Base-by-base conservation (phyloP, 768 basidiomycete species). In the Tricholoma furcatifolium region DNA sequence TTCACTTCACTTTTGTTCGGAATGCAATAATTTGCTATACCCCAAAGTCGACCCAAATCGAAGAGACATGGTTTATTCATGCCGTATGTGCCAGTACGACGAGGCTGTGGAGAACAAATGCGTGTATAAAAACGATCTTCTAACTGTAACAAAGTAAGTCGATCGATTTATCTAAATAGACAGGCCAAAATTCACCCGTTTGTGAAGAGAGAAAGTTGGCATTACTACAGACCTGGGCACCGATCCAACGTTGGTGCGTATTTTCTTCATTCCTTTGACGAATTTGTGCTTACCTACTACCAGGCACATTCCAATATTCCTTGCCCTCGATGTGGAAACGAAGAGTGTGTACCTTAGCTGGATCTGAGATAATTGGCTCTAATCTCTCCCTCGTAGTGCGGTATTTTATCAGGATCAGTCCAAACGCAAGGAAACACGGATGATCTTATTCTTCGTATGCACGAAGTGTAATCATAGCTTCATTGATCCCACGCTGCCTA, bases 331-430 rank as follows among this genome's bases (percentile, higher is more conserved):
- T 98, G 94, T 61, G 84, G 85, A 34, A 75, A 89, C 57, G 83
- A 89, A 61, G 91, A 93, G 92, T 93, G 65, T 60, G 88, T 45
- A 17, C 7, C 34, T 36, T 34, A 38, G 50, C 23, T 6, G 34
- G 21, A 24, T 38, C 15, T 27, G 18, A 42, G 35, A 32, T 46
- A 32, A 15, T 17, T n/a, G 39, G 27, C 36, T 43, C 36, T 42
- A 32, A 38, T 47, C 35, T 53, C 43, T 23, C 48, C 51, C 51
- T 17, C 56, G n/a, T 63, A 98, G 95, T 64, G 84, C 92, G 46
- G 95, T 98, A 4, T 83, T 91, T 65, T 98, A 89, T 69, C 96
- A 98, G 69, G 96, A 98, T 70, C 96, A 98, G 67, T 97, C 93
- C 15, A 95, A 96, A 67, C 87, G 96, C 50, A 93, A 92, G 62